A percentile compares a stretch with the other conserved stretches of the same genome.
Evolutionary conservation across 441 rosid species (phyloP).

Genomic region (Capsella rubella): DNA sequence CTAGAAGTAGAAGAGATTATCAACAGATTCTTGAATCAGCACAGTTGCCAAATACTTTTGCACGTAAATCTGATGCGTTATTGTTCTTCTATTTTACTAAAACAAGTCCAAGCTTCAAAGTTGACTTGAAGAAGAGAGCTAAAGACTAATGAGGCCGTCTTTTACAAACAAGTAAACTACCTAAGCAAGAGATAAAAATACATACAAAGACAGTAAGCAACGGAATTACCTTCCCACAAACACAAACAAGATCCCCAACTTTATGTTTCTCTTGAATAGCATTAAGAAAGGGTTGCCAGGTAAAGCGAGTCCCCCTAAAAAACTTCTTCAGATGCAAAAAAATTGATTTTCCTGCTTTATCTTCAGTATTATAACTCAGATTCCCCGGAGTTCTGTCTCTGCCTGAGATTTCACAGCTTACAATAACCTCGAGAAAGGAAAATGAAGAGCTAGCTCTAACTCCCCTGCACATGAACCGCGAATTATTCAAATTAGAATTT

Average conservation of each 20-base stretch:
- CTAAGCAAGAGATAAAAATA: constrained; percentile 29
- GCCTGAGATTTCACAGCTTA: constrained; percentile 69
- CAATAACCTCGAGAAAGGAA: constrained; percentile 89
- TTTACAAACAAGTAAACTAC: constrained; percentile 24
- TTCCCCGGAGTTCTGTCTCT: constrained; percentile 48
- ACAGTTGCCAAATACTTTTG: constrained; percentile 21
- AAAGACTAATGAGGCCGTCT: constrained; percentile 20
- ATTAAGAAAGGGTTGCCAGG: constrained; percentile 74
- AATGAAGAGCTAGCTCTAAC: constrained; percentile 70
- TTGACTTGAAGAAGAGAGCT: constrained; percentile 18
- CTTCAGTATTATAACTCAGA: constrained; percentile 39
- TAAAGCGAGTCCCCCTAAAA: constrained; percentile 87
- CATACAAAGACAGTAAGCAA: constrained; percentile 32
- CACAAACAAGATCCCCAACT: constrained; percentile 81
- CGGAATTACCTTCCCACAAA: constrained; percentile 82
- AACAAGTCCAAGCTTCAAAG: constrained; percentile 14
- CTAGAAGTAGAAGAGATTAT: constrained; percentile 34
- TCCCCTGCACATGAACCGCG: constrained; percentile 63
- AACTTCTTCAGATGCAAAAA: constrained; percentile 90
- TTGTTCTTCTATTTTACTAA: constrained; percentile 4
- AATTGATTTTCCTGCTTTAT: constrained; percentile 52
- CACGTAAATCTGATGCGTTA: constrained; percentile 16
- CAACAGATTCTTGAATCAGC: constrained; percentile 29
- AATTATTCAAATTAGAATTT: constrained; percentile 23
- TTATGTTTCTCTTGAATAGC: constrained; percentile 65